Evolutionary conservation across 2,329 filamentous ascomycete genomes (phyloP).

Genomic region (Anisogramma anomala): DNA sequence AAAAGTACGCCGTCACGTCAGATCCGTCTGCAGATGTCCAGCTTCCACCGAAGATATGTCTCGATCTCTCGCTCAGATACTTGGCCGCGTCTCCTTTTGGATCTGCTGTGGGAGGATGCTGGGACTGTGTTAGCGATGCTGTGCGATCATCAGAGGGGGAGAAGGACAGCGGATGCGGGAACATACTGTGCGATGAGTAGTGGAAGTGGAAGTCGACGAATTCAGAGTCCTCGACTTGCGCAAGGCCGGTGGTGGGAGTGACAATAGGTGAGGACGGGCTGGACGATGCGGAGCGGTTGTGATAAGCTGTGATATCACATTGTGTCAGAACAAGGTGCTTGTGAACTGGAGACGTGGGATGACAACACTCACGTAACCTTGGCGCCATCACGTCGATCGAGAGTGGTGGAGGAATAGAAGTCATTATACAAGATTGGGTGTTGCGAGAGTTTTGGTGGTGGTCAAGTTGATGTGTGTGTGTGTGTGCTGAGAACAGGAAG

Average conservation of each 20-base stretch:
- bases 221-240: slow-evolving; percentile 5
- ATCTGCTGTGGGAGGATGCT: slow-evolving; percentile 2
- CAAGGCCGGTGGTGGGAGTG: not conserved
- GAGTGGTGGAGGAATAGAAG: slow-evolving; percentile 2
- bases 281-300: not conserved
- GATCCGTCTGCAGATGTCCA: slow-evolving; percentile 3
- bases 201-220: slow-evolving; percentile 3
- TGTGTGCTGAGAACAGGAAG: not conserved
- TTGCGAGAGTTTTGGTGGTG: not conserved
- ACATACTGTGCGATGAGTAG: slow-evolving; percentile 3
- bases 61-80: slow-evolving; percentile 3
- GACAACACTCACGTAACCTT: slow-evolving; percentile 2
- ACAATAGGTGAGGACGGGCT: not conserved
- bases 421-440: slow-evolving; percentile 1
- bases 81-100: slow-evolving; percentile 2
- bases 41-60: slow-evolving; percentile 5
- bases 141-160: too few relatives aligned
- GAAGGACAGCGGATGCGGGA: not conserved
- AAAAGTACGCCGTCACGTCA: not conserved
- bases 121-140: not conserved
- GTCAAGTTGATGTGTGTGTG: not conserved
- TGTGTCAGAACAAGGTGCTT: not conserved
- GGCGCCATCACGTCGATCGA: slow-evolving; percentile 3
- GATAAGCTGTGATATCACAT: not conserved
- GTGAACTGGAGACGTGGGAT: not conserved